Base-by-base conservation (phyloP, 2,329 filamentous ascomycete species). In the Pseudogymnoascus sp. region DNA sequence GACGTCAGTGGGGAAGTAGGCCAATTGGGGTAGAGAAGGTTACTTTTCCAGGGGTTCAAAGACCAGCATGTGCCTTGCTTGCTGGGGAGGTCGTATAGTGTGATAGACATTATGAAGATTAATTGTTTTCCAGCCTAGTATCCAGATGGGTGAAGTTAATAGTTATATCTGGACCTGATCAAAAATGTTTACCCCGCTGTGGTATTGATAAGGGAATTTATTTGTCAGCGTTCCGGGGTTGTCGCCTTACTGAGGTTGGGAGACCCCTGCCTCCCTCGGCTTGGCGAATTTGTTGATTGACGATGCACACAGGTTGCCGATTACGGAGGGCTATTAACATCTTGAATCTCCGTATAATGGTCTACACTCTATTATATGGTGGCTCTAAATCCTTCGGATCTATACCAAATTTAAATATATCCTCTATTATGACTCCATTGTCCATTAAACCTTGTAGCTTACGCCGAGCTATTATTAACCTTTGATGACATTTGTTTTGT, bases 11-110 rank as follows among this genome's bases (percentile, higher is more conserved):
- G 5, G 68, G 65, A 44, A 16, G 26, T 61, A 38, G 14, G n/a
- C 33, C 7, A 3, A 6, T 47, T 31, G 21, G 1, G n/a, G 8
- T 14, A 35, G 40, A 67, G 61, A 40, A 35, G 19, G 73, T 68
- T 74, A 87, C 86, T 84, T 75, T 88, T 90, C 87, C 86, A 90
- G 0, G 87, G 82, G 71, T 90, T 91, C 53, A 83, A 75, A 1
- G 86, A 87, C 88, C 88, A 90, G 61, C 76, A 71, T 6, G 74
- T 74, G 40, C 76, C 72, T 14, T 76, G 76, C 70, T 78, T 81
- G 73, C 78, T 85, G 2, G 86, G 82, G 2, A 90, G 73, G 71
- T 90, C 87, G 67, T 84, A 88, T 1, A 90, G 72, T 7, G 82
- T 75, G 38, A 87, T 76, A 56, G 26, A 19, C 50, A 56, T 56